These are phyloP conservation scores for Microsporum ferrugineum DNA, from an alignment of 2,329 filamentous ascomycete species.

Conservation along the genomic window DNA sequence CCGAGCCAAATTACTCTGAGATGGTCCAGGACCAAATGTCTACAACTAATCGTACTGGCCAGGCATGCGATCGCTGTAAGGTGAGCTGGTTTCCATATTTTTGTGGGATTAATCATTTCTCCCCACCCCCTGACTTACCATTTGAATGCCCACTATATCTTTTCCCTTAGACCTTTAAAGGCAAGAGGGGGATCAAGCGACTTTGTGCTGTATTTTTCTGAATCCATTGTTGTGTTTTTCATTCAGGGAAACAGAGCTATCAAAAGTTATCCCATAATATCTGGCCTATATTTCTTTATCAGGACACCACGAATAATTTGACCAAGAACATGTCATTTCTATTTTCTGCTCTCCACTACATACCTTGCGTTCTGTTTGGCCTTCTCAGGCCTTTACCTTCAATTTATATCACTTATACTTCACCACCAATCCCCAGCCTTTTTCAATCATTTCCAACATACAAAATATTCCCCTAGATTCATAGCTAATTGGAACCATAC, in stretches of 20 bases:
- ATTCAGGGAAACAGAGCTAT: neutral
- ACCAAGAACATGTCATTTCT: neutral
- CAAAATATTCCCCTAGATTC: neutral
- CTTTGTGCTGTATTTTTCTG: neutral
- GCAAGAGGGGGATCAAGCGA: neutral
- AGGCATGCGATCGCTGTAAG: constrained; percentile 24
- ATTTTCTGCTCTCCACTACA: neutral
- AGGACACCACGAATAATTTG: neutral
- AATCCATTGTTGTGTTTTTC: neutral
- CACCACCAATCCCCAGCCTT: neutral
- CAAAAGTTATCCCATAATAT: neutral
- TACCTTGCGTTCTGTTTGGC: neutral
- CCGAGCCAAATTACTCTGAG: constrained; percentile 19
- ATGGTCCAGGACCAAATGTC: constrained; percentile 15
- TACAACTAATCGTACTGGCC: constrained; percentile 14
- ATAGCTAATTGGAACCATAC: neutral
- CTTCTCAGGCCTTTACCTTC: neutral
- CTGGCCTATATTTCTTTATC: neutral
- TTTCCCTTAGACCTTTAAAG: neutral
- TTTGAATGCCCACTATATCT: neutral
- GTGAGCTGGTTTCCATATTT: constrained; percentile 13
- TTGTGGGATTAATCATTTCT: neutral
- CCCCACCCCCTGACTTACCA: neutral
- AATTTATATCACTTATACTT: neutral
- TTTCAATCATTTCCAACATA: neutral